Evolutionary conservation across 768 basidiomycete genomes (phyloP).

Genomic region (Pulveroboletus sp.): DNA sequence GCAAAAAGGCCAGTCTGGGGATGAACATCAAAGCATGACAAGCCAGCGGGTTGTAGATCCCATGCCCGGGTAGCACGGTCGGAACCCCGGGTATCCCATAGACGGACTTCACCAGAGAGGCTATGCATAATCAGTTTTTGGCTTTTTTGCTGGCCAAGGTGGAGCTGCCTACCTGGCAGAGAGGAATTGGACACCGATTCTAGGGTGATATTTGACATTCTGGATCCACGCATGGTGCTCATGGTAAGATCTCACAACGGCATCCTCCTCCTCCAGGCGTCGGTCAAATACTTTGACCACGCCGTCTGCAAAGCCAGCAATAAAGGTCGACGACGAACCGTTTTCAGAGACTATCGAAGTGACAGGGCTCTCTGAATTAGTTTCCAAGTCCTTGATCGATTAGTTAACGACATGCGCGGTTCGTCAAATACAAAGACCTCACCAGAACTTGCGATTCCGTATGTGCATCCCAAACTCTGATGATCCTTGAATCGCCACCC

Average conservation of each 20-base stretch:
- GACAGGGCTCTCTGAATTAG: constrained; percentile 86
- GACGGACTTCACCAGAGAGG: constrained; percentile 82
- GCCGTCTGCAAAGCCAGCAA: constrained; percentile 93
- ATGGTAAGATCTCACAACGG: constrained; percentile 74
- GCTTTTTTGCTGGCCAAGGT: neutral
- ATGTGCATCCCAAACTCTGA: constrained; percentile 94
- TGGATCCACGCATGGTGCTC: constrained; percentile 89
- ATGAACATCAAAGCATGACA: constrained; percentile 88
- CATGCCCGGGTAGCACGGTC: constrained; percentile 60
- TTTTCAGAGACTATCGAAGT: constrained; percentile 82
- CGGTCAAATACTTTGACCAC: constrained; percentile 88
- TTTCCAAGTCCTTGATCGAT: constrained; percentile 72
- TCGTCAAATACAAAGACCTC: constrained; percentile 22
- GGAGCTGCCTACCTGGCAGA: constrained; percentile 70
- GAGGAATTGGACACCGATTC: constrained; percentile 63
- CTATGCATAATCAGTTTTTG: constrained; percentile 39
- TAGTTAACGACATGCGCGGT: neutral
- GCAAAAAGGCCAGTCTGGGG: constrained; percentile 80
- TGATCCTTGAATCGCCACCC: constrained; percentile 85
- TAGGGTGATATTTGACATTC: constrained; percentile 83
- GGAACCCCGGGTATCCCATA: constrained; percentile 83
- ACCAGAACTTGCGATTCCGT: constrained; percentile 79
- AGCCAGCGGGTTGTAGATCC: constrained; percentile 65
- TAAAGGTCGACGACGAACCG: constrained; percentile 73
- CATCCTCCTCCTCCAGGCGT: constrained; percentile 78